Conservation (phyloP, 1,139 yeast genomes). For the Arxiozyma slooffiae region DNA sequence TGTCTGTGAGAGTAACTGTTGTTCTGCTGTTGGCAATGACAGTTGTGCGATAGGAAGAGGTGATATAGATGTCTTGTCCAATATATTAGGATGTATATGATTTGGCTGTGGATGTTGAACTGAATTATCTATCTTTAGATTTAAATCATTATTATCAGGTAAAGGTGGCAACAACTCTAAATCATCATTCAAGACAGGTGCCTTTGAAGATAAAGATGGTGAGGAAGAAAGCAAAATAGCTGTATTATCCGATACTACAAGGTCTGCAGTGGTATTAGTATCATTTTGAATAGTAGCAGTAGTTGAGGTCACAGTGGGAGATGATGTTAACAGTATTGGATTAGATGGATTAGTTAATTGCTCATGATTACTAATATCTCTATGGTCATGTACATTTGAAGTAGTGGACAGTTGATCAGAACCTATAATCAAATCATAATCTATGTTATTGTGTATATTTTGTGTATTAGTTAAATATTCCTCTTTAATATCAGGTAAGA, state of each 20-base stretch:
- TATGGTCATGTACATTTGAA: background rate
- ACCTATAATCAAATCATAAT: background rate
- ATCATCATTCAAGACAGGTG: constrained; percentile 11
- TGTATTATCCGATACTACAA: constrained; percentile 1
- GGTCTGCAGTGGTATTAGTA: background rate
- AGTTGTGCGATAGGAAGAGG: background rate
- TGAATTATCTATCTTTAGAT: background rate
- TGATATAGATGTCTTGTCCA: background rate
- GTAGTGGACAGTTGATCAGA: background rate
- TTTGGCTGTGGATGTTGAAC: background rate
- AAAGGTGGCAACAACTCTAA: constrained; percentile 25
- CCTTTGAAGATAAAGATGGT: background rate
- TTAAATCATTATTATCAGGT: constrained; percentile 16
- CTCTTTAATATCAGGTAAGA: constrained; percentile 22
- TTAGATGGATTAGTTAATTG: background rate
- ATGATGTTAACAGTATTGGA: background rate
- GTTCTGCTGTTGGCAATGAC: background rate
- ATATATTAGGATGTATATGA: background rate
- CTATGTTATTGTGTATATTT: background rate
- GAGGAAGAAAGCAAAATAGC: background rate
- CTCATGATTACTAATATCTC: constrained; percentile 6
- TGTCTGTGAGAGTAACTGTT: background rate
- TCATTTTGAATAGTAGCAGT: background rate
- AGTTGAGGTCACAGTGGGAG: background rate
- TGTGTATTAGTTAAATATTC: constrained; percentile 11